Conservation (phyloP, 768 basidiomycete species). For the Pleurotus platypus region DNA sequence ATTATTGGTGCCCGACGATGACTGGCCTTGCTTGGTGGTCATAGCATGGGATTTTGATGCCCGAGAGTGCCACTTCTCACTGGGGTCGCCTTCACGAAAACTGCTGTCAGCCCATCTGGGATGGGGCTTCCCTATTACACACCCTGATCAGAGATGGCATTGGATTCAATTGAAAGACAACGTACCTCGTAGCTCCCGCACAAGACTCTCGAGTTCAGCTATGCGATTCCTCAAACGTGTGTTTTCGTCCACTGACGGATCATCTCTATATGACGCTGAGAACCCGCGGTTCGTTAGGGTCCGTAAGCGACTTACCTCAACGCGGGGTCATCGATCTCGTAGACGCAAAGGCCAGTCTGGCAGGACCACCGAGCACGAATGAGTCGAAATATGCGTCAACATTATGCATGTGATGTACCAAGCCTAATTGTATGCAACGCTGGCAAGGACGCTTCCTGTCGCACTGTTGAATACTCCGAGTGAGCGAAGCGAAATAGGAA, state of each 20-base stretch:
- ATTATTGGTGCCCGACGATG: slow-evolving; percentile 30
- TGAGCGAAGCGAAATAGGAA: neutral
- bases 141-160: slow-evolving; percentile 9
- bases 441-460: slow-evolving; percentile 91
- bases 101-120: slow-evolving; percentile 81
- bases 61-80: slow-evolving; percentile 84
- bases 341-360: slow-evolving; percentile 91
- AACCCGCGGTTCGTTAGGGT: neutral
- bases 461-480: slow-evolving; percentile 45
- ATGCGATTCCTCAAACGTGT: slow-evolving; percentile 84
- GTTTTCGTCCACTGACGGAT: slow-evolving; percentile 83
- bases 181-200: slow-evolving; percentile 80
- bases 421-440: slow-evolving; percentile 83
- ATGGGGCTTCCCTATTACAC: slow-evolving; percentile 70
- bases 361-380: slow-evolving; percentile 5
- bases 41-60: slow-evolving; percentile 61
- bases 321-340: slow-evolving; percentile 89
- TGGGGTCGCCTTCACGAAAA: slow-evolving; percentile 77
- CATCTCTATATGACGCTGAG: slow-evolving; percentile 49
- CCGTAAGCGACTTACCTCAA: slow-evolving; percentile 44
- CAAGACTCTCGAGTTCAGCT: slow-evolving; percentile 89
- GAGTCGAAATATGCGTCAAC: slow-evolving; percentile 1
- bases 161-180: neutral
- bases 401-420: slow-evolving; percentile 40
- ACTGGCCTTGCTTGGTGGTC: slow-evolving; percentile 35